These are phyloP conservation scores for Fusarium sp. DNA, from an alignment of 2,329 filamentous ascomycete genomes.

Conservation along the genomic window DNA sequence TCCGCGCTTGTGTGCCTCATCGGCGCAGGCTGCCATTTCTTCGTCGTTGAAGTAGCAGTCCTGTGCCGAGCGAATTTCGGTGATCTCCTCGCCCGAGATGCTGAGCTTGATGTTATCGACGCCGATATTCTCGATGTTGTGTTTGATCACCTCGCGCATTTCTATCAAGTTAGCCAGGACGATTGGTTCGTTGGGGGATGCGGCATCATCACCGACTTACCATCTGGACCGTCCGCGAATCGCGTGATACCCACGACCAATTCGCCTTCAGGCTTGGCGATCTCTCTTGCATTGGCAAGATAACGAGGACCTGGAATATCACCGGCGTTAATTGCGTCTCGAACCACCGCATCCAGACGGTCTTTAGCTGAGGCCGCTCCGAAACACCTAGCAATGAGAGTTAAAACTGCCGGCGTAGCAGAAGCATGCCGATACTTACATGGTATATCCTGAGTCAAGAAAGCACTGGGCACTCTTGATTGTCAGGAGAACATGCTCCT, in stretches of 20 bases:
- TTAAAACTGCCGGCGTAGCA: background rate
- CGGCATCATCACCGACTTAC: background rate
- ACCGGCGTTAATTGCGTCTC: slow-evolving; percentile 30
- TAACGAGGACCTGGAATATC: slow-evolving; percentile 27
- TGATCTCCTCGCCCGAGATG: background rate
- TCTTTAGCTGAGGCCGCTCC: slow-evolving; percentile 36
- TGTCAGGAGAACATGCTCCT: slow-evolving; percentile 32
- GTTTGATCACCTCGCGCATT: background rate
- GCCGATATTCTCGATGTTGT: background rate
- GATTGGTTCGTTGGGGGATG: background rate
- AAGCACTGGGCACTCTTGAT: slow-evolving; percentile 30
- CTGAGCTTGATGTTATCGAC: background rate
- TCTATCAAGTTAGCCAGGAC: background rate
- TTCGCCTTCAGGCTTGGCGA: slow-evolving; percentile 26
- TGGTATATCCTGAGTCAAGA: slow-evolving; percentile 34
- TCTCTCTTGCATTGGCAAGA: slow-evolving; percentile 29
- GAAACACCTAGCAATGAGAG: slow-evolving; percentile 13
- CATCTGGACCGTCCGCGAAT: slow-evolving; percentile 3
- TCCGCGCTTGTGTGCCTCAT: slow-evolving; percentile 26
- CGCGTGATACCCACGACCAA: slow-evolving; percentile 26
- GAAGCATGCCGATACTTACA: background rate
- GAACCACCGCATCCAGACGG: slow-evolving; percentile 27
- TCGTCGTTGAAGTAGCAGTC: slow-evolving; percentile 27
- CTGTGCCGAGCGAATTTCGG: slow-evolving; percentile 14
- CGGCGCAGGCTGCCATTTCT: slow-evolving; percentile 15